Evolutionary conservation across 2,329 filamentous ascomycete genomes (phyloP).

Genomic region (Mycosphaerella sp.): DNA sequence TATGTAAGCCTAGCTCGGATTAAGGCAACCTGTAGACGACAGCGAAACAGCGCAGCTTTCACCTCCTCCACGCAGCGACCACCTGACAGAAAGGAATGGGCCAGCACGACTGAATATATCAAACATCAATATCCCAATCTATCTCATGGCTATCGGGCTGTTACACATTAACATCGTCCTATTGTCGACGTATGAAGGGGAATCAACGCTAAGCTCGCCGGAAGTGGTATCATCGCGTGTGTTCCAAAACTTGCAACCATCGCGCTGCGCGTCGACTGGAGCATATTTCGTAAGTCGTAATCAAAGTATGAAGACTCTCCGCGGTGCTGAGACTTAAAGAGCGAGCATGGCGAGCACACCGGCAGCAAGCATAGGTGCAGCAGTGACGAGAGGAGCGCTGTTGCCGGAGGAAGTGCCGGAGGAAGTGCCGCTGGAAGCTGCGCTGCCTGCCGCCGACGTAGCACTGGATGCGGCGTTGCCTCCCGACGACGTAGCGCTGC

Average conservation of each 20-base stretch:
- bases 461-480: constrained; percentile 11
- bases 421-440: constrained; percentile 7
- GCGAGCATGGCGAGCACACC: constrained; percentile 41
- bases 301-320: not conserved
- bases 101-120: not conserved
- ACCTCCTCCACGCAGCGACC: no score
- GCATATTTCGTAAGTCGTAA: constrained; percentile 16
- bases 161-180: constrained; percentile 8
- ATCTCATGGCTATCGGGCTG: not conserved
- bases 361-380: constrained; percentile 31
- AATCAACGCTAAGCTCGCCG: constrained; percentile 8
- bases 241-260: constrained; percentile 6
- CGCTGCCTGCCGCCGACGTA: constrained; percentile 8
- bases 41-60: no score
- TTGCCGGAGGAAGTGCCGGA: constrained; percentile 13
- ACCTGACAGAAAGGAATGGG: no score
- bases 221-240: constrained; percentile 16
- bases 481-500: not conserved
- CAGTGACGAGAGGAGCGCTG: constrained; percentile 29
- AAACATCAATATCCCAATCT: not conserved
- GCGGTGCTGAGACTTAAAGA: constrained; percentile 35
- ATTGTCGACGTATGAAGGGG: constrained; percentile 10
- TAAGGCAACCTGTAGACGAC: no score
- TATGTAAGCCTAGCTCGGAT: no score
- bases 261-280: constrained; percentile 8